These are phyloP conservation scores for Jimgerdemannia flammicorona DNA, from an alignment of 192 early-diverging fungal species.

Conservation along the genomic window DNA sequence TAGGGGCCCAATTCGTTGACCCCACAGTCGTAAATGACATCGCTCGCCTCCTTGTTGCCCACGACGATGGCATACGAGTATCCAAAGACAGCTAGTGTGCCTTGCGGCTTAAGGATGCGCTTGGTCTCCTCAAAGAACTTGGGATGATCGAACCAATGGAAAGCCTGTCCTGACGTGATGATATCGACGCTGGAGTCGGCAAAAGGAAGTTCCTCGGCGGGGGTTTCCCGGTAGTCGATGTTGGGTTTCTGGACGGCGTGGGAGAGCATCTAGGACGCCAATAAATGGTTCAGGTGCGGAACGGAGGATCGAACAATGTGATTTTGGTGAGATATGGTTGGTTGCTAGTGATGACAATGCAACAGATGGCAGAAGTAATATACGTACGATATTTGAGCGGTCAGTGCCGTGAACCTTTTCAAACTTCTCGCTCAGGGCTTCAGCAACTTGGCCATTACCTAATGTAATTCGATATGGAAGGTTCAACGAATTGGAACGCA, in stretches of 20 bases:
- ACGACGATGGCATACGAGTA: slow-evolving; percentile 43
- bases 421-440: slow-evolving; percentile 41
- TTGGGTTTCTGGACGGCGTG: slow-evolving; percentile 34
- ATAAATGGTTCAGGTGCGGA: neutral
- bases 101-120: slow-evolving; percentile 54
- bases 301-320: no score
- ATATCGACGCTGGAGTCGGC: slow-evolving; percentile 33
- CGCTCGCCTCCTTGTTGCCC: slow-evolving; percentile 24
- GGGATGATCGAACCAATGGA: slow-evolving; percentile 56
- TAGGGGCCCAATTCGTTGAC: slow-evolving; percentile 29
- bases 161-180: slow-evolving; percentile 40
- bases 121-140: slow-evolving; percentile 53
- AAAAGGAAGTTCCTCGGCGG: slow-evolving; percentile 35
- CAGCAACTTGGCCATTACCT: slow-evolving; percentile 51
- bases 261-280: slow-evolving; percentile 26
- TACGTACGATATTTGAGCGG: neutral
- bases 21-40: slow-evolving; percentile 22
- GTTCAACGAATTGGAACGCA: no score
- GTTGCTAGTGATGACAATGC: no score
- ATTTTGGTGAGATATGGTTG: no score
- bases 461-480: neutral
- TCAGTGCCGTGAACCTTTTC: slow-evolving; percentile 46
- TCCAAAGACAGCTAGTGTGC: slow-evolving; percentile 51
- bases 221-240: slow-evolving; percentile 33
- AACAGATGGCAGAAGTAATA: neutral